phyloP scores from a whole-genome alignment of 2,329 filamentous ascomycete species.

The Dryadomyces quercus-mongolicae region DNA sequence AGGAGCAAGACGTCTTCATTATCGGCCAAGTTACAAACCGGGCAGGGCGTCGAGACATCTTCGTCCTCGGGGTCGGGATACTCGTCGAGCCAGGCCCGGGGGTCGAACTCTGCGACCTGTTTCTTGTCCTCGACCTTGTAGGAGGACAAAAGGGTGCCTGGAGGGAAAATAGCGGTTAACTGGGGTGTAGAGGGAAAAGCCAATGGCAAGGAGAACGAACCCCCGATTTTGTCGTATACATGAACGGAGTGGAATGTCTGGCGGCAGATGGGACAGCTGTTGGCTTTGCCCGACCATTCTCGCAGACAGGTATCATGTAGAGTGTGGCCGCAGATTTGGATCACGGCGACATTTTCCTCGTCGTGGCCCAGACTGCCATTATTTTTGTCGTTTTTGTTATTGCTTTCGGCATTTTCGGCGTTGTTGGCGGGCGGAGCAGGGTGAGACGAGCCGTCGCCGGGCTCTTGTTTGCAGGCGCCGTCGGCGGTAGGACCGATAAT shows the following conservation, averaged over 20 bases:
- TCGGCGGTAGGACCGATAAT: neutral
- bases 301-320: slow-evolving; percentile 87
- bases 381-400: no score
- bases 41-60: slow-evolving; percentile 62
- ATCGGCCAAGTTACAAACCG: slow-evolving; percentile 70
- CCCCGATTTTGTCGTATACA: slow-evolving; percentile 67
- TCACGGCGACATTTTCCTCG: slow-evolving; percentile 40
- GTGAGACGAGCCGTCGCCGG: neutral
- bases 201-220: slow-evolving; percentile 27
- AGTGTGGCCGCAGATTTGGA: slow-evolving; percentile 75
- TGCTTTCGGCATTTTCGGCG: neutral
- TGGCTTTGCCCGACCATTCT: slow-evolving; percentile 92
- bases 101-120: slow-evolving; percentile 82
- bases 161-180: neutral
- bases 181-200: neutral
- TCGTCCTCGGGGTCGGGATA: slow-evolving; percentile 63
- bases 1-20: slow-evolving; percentile 76
- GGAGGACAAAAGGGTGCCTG: slow-evolving; percentile 43
- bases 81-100: slow-evolving; percentile 60
- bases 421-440: neutral
- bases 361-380: slow-evolving; percentile 13
- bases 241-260: slow-evolving; percentile 83
- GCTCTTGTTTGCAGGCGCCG: neutral
- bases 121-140: slow-evolving; percentile 69
- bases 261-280: slow-evolving; percentile 95